A percentile compares a stretch with the other conserved stretches of the same genome.
Conservation (phyloP, 805 yeast genomes). For the Soucietia sequanensis region DNA sequence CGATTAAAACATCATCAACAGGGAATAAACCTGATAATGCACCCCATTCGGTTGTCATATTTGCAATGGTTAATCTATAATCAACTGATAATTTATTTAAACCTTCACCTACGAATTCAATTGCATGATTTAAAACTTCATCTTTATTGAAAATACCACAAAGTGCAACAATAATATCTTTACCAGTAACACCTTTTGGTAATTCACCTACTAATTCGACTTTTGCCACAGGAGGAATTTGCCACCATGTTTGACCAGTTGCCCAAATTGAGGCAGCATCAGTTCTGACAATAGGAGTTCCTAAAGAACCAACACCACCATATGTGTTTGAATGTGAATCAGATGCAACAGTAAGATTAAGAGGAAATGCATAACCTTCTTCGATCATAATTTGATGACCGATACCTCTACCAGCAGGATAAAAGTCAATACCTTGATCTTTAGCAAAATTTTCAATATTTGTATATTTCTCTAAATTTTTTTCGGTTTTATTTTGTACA, state of each 20-base stretch:
- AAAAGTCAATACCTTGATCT: slow-evolving; percentile 90
- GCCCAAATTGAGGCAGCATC: slow-evolving; percentile 99
- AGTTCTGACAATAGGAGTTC: slow-evolving; percentile 97
- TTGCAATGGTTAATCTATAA: slow-evolving; percentile 88
- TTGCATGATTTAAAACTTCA: slow-evolving; percentile 90
- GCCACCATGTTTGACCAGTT: slow-evolving; percentile 99
- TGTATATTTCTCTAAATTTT: slow-evolving; percentile 80
- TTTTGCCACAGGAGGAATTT: slow-evolving; percentile 96
- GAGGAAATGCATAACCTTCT: slow-evolving; percentile 97
- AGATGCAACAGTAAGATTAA: slow-evolving; percentile 89
- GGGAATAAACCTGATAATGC: slow-evolving; percentile 97
- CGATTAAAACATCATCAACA: slow-evolving; percentile 74
- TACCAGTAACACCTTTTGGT: slow-evolving; percentile 89
- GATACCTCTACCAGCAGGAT: slow-evolving; percentile 98
- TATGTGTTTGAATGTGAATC: slow-evolving; percentile 98
- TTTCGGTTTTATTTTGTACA: slow-evolving; percentile 89
- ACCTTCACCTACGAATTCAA: slow-evolving; percentile 88
- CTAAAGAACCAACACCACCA: slow-evolving; percentile 94
- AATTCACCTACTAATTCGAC: slow-evolving; percentile 82
- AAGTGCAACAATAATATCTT: slow-evolving; percentile 93
- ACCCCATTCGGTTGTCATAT: slow-evolving; percentile 99
- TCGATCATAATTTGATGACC: slow-evolving; percentile 99
- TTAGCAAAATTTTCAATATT: slow-evolving; percentile 89
- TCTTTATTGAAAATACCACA: slow-evolving; percentile 93
- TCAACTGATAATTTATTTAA: slow-evolving; percentile 69